Evolutionary conservation across 2,329 filamentous ascomycete genomes (phyloP).

Genomic region (Curvularia eragrostidis): DNA sequence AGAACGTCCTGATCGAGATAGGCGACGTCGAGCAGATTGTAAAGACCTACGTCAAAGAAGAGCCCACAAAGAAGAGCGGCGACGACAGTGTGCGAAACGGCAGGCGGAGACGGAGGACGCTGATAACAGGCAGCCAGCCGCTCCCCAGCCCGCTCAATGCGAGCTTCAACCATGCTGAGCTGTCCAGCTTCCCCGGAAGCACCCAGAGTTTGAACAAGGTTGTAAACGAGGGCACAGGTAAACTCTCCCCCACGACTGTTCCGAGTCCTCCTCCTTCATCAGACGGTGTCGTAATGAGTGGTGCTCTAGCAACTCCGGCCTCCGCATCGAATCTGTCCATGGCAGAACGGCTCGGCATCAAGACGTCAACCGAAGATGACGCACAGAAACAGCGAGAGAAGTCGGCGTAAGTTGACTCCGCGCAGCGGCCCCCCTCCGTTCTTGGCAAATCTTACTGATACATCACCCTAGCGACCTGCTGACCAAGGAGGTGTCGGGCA

Average conservation of each 20-base stretch:
- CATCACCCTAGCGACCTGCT: slow-evolving; percentile 73
- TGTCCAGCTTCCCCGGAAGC: slow-evolving; percentile 64
- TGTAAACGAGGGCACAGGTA: slow-evolving; percentile 74
- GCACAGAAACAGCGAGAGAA: slow-evolving; percentile 85
- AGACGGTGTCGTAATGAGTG: slow-evolving; percentile 61
- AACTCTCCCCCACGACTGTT: slow-evolving; percentile 53
- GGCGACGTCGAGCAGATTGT: slow-evolving; percentile 99
- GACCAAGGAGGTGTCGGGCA: slow-evolving; percentile 91
- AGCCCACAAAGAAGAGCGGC: slow-evolving; percentile 67
- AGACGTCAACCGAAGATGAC: slow-evolving; percentile 59
- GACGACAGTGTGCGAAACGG: slow-evolving; percentile 95
- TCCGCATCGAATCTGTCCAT: slow-evolving; percentile 60
- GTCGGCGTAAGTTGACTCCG: slow-evolving; percentile 75
- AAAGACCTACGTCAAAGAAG: slow-evolving; percentile 90
- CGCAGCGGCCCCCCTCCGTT: too few relatives aligned
- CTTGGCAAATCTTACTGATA: neutral
- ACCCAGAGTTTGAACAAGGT: slow-evolving; percentile 83
- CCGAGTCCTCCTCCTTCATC: slow-evolving; percentile 49
- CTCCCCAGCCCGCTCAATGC: slow-evolving; percentile 93
- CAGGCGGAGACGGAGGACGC: slow-evolving; percentile 82
- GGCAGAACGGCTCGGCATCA: slow-evolving; percentile 64
- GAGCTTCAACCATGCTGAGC: slow-evolving; percentile 80
- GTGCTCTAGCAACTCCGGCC: slow-evolving; percentile 59
- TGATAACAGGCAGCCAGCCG: slow-evolving; percentile 97
- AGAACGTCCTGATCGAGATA: slow-evolving; percentile 98